Evolutionary conservation across 805 yeast species (phyloP), one percentile per base, ranked within the genome.

Genomic region (Candida corydali): DNA sequence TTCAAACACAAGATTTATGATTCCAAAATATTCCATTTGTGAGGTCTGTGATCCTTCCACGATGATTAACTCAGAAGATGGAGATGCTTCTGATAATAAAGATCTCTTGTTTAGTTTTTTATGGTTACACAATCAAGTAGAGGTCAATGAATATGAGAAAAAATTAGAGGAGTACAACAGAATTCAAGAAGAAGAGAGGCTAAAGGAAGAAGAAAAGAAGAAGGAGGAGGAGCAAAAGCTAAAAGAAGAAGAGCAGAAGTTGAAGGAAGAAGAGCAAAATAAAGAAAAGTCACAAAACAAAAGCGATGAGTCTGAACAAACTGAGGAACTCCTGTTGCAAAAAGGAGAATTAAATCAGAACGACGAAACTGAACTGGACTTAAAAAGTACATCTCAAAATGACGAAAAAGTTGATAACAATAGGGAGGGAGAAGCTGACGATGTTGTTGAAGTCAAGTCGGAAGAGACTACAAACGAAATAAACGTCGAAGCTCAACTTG

Each of bases 11-110:
- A 71, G 98, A 40, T 91, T 74, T 50, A 62, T 73, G 40, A 53
- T 91, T 0, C 97, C 98, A 0, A 80, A 80, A 45, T 76, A 86
- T 43, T 74, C 94, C 1, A 73, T 91, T 3, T 64, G 83, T 40
- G 97, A 89, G 59, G 64, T 75, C 1, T 29, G 55, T 10, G 61
- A 65, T 1, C 49, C 51, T 3, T 35, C 38, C 8, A 50, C 40
- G 37, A 55, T 26, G 52, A 50, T 28, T 46, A 51, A 41, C 49
- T 58, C 36, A 8, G 49, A 56, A 3, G 54, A 51, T 31, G 50
- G 40, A 12, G 50, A 45, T 19, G 48, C 36, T 16, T 42, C 44
- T 4, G 54, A 47, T 20, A 33, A 36, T 11, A 46, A 65, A 11
- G 78, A 76, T 38, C 47, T 75, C 3, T 42, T 76, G 16, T 51